Percentiles rank a stretch among this genome's conserved stretches.
Evolutionary conservation across 2,329 filamentous ascomycete species (phyloP).

Genomic region (Fusarium tricinctum): DNA sequence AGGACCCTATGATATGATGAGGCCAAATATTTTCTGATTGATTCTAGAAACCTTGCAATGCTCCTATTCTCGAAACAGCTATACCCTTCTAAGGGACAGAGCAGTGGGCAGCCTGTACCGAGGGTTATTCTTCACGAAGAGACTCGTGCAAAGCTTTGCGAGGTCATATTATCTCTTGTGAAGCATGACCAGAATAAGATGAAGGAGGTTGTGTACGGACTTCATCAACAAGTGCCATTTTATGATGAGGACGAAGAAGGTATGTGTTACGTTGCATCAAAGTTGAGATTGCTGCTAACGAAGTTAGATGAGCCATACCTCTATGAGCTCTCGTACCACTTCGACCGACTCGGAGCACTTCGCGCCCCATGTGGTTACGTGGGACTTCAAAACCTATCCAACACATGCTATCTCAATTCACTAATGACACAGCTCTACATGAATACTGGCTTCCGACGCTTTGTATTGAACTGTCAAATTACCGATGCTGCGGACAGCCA

Average conservation of each 20-base stretch:
- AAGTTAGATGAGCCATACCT: slow-evolving; percentile 64
- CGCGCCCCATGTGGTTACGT: slow-evolving; percentile 84
- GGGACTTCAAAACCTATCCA: slow-evolving; percentile 92
- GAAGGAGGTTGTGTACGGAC: slow-evolving; percentile 61
- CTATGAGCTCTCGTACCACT: slow-evolving; percentile 71
- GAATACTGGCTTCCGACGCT: slow-evolving; percentile 88
- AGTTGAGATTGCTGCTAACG: slow-evolving; percentile 24
- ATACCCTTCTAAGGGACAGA: slow-evolving; percentile 68
- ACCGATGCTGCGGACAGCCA: slow-evolving; percentile 70
- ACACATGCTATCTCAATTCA: slow-evolving; percentile 98
- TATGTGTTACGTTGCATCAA: slow-evolving; percentile 45
- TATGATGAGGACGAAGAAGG: slow-evolving; percentile 57
- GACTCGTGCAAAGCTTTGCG: slow-evolving; percentile 72
- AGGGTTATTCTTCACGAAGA: slow-evolving; percentile 64
- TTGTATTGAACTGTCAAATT: slow-evolving; percentile 78
- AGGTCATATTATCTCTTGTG: slow-evolving; percentile 70
- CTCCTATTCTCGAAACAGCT: slow-evolving; percentile 74
- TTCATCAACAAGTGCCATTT: slow-evolving; percentile 55
- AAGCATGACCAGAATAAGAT: slow-evolving; percentile 66
- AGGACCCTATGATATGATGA: slow-evolving; percentile 7
- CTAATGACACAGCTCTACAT: slow-evolving; percentile 95
- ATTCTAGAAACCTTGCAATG: slow-evolving; percentile 50
- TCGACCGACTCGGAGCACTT: slow-evolving; percentile 77
- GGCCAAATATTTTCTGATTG: slow-evolving; percentile 14
- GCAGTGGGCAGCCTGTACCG: slow-evolving; percentile 52